A percentile compares a stretch with the other conserved stretches of the same genome.
Conservation (phyloP, 2,329 filamentous ascomycete species). For the Dactylonectria estremocensis region DNA sequence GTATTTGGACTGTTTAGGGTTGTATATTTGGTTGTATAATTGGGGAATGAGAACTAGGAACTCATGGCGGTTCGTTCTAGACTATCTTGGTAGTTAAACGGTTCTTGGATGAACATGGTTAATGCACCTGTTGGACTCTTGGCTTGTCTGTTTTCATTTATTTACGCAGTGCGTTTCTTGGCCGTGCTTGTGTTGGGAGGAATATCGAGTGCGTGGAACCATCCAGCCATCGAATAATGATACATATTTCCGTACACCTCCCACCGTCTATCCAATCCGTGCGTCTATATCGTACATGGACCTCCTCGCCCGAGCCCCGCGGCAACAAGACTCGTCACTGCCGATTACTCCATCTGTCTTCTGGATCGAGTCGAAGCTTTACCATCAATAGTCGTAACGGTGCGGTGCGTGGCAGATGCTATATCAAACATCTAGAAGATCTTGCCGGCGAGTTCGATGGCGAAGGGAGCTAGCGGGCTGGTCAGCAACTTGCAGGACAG, state of each 20-base stretch:
- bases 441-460: conserved; percentile 67
- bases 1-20: conserved; percentile 25
- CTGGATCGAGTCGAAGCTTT: neutral
- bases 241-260: conserved; percentile 45
- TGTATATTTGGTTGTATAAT: conserved; percentile 23
- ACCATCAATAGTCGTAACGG: conserved; percentile 11
- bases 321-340: conserved; percentile 20
- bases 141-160: conserved; percentile 1
- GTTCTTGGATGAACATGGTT: conserved; percentile 22
- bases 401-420: conserved; percentile 1
- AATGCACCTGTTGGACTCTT: neutral
- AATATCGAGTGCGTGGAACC: conserved; percentile 37
- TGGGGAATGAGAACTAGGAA: conserved; percentile 12
- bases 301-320: conserved; percentile 31
- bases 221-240: conserved; percentile 38
- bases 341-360: conserved; percentile 24
- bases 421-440: conserved; percentile 54
- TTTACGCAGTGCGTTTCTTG: conserved; percentile 10
- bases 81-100: conserved; percentile 4
- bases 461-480: conserved; percentile 66
- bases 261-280: conserved; percentile 37
- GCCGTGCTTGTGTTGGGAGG: conserved; percentile 29
- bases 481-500: conserved; percentile 25
- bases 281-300: conserved; percentile 46
- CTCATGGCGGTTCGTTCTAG: neutral